phyloP scores from a whole-genome alignment of 1,284 basidiomycete species.

The Cutaneotrichosporon sp. region DNA sequence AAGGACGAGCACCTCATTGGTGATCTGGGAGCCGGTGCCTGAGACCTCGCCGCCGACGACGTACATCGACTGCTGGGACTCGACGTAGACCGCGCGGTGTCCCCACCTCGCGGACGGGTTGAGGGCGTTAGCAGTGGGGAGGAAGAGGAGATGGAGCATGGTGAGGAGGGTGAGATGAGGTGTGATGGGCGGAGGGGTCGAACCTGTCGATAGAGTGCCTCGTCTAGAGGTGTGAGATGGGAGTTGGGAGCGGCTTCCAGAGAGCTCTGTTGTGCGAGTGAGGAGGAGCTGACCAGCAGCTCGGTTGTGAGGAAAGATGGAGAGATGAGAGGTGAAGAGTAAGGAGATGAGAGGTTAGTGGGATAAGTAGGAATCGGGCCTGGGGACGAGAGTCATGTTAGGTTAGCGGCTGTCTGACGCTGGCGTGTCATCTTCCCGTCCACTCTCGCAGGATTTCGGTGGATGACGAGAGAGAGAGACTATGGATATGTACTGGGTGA shows the following conservation, averaged over 20 bases:
- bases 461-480: too few relatives aligned
- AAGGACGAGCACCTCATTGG: slow-evolving; percentile 47
- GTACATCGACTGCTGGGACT: slow-evolving; percentile 40
- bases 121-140: slow-evolving; percentile 17
- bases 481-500: too few relatives aligned
- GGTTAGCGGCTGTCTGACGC: too few relatives aligned
- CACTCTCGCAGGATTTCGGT: too few relatives aligned
- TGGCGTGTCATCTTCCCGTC: too few relatives aligned
- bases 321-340: slow-evolving; percentile 6
- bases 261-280: slow-evolving; percentile 22
- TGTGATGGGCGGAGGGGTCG: background rate
- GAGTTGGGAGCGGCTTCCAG: background rate
- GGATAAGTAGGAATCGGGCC: background rate
- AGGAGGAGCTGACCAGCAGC: slow-evolving; percentile 37
- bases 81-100: slow-evolving; percentile 45
- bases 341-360: background rate
- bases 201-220: slow-evolving; percentile 4
- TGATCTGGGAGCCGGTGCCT: slow-evolving; percentile 37
- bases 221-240: slow-evolving; percentile 16
- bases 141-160: slow-evolving; percentile 19
- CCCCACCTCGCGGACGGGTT: slow-evolving; percentile 45
- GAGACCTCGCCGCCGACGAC: slow-evolving; percentile 44
- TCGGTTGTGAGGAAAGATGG: too few relatives aligned
- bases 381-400: too few relatives aligned
- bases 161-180: slow-evolving; percentile 7